These are phyloP conservation scores for Vitis cinerea DNA, from an alignment of 164 flowering plant genomes.

Conservation along the genomic window DNA sequence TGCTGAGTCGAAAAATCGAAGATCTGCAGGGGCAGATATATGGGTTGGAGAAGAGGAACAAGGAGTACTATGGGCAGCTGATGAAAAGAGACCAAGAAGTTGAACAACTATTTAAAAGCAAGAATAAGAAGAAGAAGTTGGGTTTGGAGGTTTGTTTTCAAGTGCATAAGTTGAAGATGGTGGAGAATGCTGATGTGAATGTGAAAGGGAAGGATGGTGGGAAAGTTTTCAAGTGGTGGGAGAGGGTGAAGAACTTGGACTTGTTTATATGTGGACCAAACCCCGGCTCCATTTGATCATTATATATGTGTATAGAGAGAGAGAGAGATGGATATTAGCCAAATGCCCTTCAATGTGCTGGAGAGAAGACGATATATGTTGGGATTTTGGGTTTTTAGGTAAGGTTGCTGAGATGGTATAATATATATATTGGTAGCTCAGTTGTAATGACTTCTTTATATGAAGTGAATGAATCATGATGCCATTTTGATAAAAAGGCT, in stretches of 20 bases:
- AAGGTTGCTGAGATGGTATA: no score
- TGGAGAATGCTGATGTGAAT: background rate
- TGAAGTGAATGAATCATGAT: no score
- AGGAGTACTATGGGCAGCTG: slow-evolving; percentile 44
- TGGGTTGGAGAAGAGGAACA: slow-evolving; percentile 64
- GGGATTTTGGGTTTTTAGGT: no score
- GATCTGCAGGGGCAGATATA: slow-evolving; percentile 63
- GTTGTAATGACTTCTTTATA: no score
- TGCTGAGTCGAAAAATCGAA: slow-evolving; percentile 55
- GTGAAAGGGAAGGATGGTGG: background rate
- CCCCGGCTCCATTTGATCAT: background rate
- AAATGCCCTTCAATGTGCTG: no score
- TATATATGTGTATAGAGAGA: background rate
- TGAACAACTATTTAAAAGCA: slow-evolving; percentile 1
- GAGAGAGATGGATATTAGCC: no score
- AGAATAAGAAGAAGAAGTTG: slow-evolving; percentile 23
- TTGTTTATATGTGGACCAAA: slow-evolving; percentile 37
- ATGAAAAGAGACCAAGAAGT: slow-evolving; percentile 13
- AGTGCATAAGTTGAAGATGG: slow-evolving; percentile 1
- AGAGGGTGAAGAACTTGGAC: slow-evolving; percentile 41
- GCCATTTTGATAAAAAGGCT: no score
- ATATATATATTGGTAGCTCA: no score
- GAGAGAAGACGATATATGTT: no score
- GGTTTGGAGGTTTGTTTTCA: slow-evolving; percentile 34
- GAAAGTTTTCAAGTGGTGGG: slow-evolving; percentile 32